Conservation (phyloP, 2,329 filamentous ascomycete species). For the Trichophaea hybrida region DNA sequence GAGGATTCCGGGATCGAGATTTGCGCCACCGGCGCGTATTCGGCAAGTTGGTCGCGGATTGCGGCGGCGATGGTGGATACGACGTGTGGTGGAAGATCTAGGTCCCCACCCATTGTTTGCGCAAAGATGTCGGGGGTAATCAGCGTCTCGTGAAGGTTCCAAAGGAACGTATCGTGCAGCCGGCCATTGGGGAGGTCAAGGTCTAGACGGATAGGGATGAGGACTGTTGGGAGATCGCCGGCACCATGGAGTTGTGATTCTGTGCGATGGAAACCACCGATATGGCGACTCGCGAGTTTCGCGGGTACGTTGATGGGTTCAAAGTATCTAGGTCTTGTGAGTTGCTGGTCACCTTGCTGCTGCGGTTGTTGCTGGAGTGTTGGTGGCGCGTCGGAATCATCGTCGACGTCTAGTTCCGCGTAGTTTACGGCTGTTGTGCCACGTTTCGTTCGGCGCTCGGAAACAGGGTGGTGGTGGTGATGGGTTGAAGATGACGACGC, state of each 20-base stretch:
- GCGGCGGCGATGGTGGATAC: conserved; percentile 78
- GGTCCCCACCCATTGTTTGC: conserved; percentile 74
- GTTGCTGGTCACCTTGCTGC: conserved; percentile 4
- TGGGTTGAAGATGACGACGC: not conserved
- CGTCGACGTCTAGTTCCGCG: conserved; percentile 85
- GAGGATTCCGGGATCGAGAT: conserved; percentile 44
- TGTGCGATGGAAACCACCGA: conserved; percentile 32
- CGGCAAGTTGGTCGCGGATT: conserved; percentile 86
- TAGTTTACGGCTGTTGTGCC: conserved; percentile 96
- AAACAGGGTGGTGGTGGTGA: conserved; percentile 1
- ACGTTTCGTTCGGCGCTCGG: conserved; percentile 55
- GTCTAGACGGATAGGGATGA: conserved; percentile 94
- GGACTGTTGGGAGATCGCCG: conserved; percentile 66
- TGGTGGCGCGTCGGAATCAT: conserved; percentile 63
- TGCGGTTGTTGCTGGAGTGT: conserved; percentile 1
- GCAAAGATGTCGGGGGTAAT: conserved; percentile 94
- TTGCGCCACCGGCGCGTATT: conserved; percentile 86
- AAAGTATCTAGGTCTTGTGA: not conserved
- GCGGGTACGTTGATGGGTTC: conserved; percentile 4
- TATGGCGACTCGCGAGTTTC: not conserved
- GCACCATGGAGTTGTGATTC: conserved; percentile 49
- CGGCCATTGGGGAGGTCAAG: conserved; percentile 61
- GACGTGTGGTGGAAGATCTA: conserved; percentile 69
- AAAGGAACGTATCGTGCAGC: conserved; percentile 87
- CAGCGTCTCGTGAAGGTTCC: conserved; percentile 91